phyloP scores from a whole-genome alignment of 2,329 filamentous ascomycete species.

The Colletotrichum sp. region DNA sequence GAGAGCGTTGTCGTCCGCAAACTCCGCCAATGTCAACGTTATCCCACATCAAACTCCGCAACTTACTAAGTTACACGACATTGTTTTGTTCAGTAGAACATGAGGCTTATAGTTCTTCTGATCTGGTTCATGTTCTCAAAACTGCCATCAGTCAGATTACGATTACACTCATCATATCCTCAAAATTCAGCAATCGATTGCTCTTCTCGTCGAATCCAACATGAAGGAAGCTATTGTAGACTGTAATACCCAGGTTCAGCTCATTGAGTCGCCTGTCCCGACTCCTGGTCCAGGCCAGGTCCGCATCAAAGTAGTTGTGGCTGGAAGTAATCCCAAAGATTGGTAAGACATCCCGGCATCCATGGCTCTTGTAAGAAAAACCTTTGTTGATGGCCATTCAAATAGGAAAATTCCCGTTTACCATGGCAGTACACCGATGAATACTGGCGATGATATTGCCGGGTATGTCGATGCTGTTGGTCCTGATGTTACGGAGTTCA shows the following conservation, averaged over 20 bases:
- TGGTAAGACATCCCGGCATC: neutral
- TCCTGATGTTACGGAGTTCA: conserved; percentile 19
- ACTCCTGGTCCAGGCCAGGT: neutral
- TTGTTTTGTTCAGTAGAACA: neutral
- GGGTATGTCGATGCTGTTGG: conserved; percentile 24
- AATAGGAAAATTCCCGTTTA: neutral
- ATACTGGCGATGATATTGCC: conserved; percentile 26
- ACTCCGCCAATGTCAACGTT: neutral
- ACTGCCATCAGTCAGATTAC: neutral
- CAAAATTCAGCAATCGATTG: neutral
- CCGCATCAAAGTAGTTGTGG: neutral
- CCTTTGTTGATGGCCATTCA: accelerated
- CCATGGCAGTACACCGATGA: neutral
- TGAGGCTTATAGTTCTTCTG: neutral
- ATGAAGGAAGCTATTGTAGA: neutral
- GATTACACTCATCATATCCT: neutral
- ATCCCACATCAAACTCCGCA: neutral
- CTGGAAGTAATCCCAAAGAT: neutral
- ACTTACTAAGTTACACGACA: neutral
- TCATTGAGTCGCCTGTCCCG: neutral
- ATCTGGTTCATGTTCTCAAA: neutral
- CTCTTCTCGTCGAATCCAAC: neutral
- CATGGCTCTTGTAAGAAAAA: neutral
- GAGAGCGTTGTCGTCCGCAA: neutral
- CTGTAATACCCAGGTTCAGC: neutral